Base-by-base conservation (phyloP, 257 asterid species). In the Salvia splendens region DNA sequence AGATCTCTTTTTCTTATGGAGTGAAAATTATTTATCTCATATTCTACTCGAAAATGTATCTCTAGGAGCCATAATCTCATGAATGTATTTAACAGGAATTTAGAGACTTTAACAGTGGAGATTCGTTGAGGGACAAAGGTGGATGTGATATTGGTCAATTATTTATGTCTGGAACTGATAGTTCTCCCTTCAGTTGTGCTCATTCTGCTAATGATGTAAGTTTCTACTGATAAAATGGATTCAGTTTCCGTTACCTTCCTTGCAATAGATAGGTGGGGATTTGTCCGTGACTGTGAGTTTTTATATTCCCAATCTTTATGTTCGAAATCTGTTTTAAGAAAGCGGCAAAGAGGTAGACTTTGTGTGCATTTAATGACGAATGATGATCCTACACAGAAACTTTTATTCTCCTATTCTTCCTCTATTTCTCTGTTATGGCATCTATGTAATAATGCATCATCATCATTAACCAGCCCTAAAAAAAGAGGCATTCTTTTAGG, bases 191-290 rank as follows among this genome's bases (percentile, higher is more conserved):
- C 15, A 83, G 84, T 66, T 79, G 57, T 63, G 73, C 81, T 71
- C 83, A 75, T 46, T 77, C 87, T 40, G 67, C 74, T 72, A 74
- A 78, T 17, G 73, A 80, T 65, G 96, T 89, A 85, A 76, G 86
- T 80, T 74, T 24, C 63, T 49, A 9, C 52, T 51, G 17, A 8
- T 32, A 69, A 68, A 35, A 15, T n/a, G 52, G 24, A 43, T 65
- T 35, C 41, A 52, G 51, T 48, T 69, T 67, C 24, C 24, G 10
- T 46, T 61, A 52, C 57, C 42, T 48, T 65, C 56, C 38, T 0
- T 47, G 12, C 48, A 28, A 40, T 10, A 36, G 69, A 16, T 47
- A 46, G 68, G 53, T 59, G 38, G 28, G 16, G 0, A 59, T 48
- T 24, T 3, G 28, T 12, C 54, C 8, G 43, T 54, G 54, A 59